These are phyloP conservation scores for Ambrosia artemisiifolia DNA, from an alignment of 129 eudicot genomes.

Conservation along the genomic window DNA sequence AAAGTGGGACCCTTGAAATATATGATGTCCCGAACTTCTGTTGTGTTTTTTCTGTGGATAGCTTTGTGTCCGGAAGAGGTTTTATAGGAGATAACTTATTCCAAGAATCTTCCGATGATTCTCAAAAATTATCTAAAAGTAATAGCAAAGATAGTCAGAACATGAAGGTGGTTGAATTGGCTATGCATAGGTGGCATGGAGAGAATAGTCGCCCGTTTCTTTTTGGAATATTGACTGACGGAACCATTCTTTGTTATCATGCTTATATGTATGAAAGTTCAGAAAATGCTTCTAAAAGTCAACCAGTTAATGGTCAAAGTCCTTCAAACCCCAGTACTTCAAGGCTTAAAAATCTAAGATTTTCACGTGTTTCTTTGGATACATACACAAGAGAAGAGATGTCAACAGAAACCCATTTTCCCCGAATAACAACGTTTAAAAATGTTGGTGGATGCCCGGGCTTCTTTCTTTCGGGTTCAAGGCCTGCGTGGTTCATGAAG, in stretches of 20 bases:
- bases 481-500: slow-evolving; percentile 97
- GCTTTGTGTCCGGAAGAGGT: slow-evolving; percentile 72
- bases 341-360: slow-evolving; percentile 83
- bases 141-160: slow-evolving; percentile 55
- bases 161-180: slow-evolving; percentile 76
- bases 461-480: slow-evolving; percentile 67
- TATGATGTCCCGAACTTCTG: slow-evolving; percentile 78
- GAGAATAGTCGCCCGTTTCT: slow-evolving; percentile 79
- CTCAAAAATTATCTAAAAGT: slow-evolving; percentile 27
- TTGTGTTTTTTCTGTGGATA: slow-evolving; percentile 73
- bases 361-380: slow-evolving; percentile 70
- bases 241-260: slow-evolving; percentile 92
- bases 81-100: slow-evolving; percentile 57
- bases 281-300: slow-evolving; percentile 61
- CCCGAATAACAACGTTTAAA: slow-evolving; percentile 66
- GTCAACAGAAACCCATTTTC: slow-evolving; percentile 47
- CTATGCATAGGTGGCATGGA: slow-evolving; percentile 89
- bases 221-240: slow-evolving; percentile 83
- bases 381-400: slow-evolving; percentile 71
- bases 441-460: slow-evolving; percentile 90
- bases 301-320: slow-evolving; percentile 42
- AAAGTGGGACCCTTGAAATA: slow-evolving; percentile 79
- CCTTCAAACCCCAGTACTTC: slow-evolving; percentile 52
- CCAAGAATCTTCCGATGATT: slow-evolving; percentile 37
- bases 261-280: slow-evolving; percentile 82